Base-by-base conservation (phyloP, 345 rosid genomes). In the Microthlaspi erraticum region DNA sequence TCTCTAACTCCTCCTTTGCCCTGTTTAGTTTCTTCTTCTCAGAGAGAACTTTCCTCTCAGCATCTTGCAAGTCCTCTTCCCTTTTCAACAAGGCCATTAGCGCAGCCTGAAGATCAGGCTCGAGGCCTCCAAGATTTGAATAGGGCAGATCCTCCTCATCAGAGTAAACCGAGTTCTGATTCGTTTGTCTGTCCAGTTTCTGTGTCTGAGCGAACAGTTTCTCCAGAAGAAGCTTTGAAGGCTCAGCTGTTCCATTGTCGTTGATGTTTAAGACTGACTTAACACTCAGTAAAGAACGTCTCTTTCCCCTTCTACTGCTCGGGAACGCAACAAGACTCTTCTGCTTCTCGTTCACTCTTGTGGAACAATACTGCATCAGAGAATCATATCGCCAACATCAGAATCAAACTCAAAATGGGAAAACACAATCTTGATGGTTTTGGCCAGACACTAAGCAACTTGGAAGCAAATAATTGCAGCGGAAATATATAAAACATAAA, bases 21-120 rank as follows among this genome's bases (percentile, higher is more conserved):
- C 51, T 77, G 34, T 73, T 78, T 9, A 91, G 76, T 44, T 82
- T 82, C 18, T 60, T 58, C 34, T 81, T 82, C 73, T 90, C 98
- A 59, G 81, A 77, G 45, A 75, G 76, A 50, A 89, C 82, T 70
- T 66, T 74, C 66, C 75, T 82, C 66, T 84, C 93, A 1, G 85
- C 90, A 46, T 75, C 83, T 42, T 82, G 84, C 11, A 86, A 80
- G 61, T 89, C 89, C 50, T 85, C 90, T 79, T 91, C 97, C 72
- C 83, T 83, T 64, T 78, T 75, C 79, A 81, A 82, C 80, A 93
- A 81, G 11, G 87, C 90, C 43, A 81, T 38, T 77, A 91, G 43
- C 19, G 83, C 90, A 60, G 86, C 88, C 64, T 75, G 74, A 39
- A 88, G 91, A 68, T 89, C 94, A 48, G 92, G 80, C 60, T 93